Evolutionary conservation across 768 basidiomycete species (phyloP), one percentile per base, ranked within the genome.

Genomic region (Leccinum obscurum): DNA sequence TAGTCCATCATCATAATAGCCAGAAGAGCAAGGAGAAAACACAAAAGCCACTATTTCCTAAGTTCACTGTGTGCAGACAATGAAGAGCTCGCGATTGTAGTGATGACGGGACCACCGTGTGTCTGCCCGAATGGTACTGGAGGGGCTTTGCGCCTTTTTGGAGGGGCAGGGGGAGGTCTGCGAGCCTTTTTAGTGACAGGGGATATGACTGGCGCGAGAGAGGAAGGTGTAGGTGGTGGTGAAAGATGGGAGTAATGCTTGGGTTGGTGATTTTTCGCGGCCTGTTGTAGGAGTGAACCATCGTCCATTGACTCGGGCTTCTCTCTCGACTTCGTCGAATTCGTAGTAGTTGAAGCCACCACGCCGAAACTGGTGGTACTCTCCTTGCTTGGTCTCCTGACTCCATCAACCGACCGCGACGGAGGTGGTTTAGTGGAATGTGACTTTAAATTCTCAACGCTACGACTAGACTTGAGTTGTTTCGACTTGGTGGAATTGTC

Each of bases 141-240:
- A 35, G 90, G 90, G 1, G 90, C 85, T 65, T 88, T 89, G 67
- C 90, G 76, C 50, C 89, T 79, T 67, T 85, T 85, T 3, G 81
- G 81, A 20, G 88, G 87, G 10, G 85, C 81, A n/a, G 90, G 85
- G 0, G 89, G 86, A 3, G 89, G 81, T 57, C 85, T 74, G 57
- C 82, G 78, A 54, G 55, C 52, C 58, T 70, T 71, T 30, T 61
- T 68, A n/a, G 68, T 70, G 37, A 63, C 64, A 34, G 59, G 56
- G 51, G 68, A 62, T 11, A 60, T 56, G 55, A 60, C 56, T 44
- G 67, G 37, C 49, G 61, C 32, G 62, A 65, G 35, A 65, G 37
- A 51, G 57, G 67, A 57, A 59, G 68, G 51, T 24, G 59, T 58
- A 8, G 68, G 59, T 5, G 74, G 66, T 34, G 68, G 55, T 14